Evolutionary conservation across 2,329 filamentous ascomycete genomes (phyloP).

Genomic region (Pestalotiopsis sp.): DNA sequence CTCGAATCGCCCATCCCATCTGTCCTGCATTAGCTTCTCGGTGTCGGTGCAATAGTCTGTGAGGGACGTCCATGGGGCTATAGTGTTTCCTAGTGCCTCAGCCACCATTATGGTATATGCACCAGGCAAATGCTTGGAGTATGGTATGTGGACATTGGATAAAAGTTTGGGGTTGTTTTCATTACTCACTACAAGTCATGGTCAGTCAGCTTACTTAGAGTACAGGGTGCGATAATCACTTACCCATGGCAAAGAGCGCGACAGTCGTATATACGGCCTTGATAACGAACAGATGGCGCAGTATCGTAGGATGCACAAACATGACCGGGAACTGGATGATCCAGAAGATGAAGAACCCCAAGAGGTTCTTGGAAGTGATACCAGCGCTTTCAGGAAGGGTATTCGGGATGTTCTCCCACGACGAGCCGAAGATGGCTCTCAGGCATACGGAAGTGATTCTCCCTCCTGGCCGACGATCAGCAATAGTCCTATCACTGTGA

Average conservation of each 20-base stretch:
- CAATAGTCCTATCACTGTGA: neutral
- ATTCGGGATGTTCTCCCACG: conserved; percentile 44
- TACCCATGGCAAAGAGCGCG: conserved; percentile 21
- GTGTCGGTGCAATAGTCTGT: neutral
- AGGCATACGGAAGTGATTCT: conserved; percentile 34
- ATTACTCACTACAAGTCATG: neutral
- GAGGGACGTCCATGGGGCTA: neutral
- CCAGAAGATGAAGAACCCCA: conserved; percentile 58
- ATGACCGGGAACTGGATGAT: conserved; percentile 47
- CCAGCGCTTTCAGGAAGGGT: conserved; percentile 44
- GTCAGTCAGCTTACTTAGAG: neutral
- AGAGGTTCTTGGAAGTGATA: conserved; percentile 49
- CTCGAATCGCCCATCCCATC: conserved; percentile 55
- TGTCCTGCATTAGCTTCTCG: neutral
- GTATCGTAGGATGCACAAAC: conserved; percentile 48
- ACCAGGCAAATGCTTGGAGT: neutral
- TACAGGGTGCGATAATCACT: neutral
- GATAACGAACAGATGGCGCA: conserved; percentile 46
- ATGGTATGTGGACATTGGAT: neutral
- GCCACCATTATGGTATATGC: neutral
- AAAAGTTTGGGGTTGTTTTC: neutral
- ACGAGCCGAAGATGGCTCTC: conserved; percentile 36
- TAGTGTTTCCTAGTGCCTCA: neutral
- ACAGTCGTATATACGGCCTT: conserved; percentile 45
- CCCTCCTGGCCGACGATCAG: conserved; percentile 12